These are phyloP conservation scores for Ensete glaucum DNA, from an alignment of 176 grass and related monocot genomes.

Conservation along the genomic window DNA sequence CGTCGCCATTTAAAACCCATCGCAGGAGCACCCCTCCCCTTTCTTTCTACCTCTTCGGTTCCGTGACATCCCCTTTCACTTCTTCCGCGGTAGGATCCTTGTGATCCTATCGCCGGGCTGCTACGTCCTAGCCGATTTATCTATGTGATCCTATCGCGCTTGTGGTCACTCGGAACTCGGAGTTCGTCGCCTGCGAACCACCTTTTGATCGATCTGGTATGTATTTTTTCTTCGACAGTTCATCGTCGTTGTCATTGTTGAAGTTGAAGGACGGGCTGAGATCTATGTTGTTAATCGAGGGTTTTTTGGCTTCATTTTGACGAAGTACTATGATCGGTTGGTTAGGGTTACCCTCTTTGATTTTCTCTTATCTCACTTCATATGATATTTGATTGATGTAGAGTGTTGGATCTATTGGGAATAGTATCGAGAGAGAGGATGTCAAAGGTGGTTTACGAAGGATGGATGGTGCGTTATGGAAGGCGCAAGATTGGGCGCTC, in stretches of 20 bases:
- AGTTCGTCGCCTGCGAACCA: too few relatives aligned
- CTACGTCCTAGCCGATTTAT: background rate
- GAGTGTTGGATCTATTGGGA: background rate
- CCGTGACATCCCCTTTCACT: too few relatives aligned
- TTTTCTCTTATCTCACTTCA: background rate
- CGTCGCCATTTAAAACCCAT: too few relatives aligned
- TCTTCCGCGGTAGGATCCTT: background rate
- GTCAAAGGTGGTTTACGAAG: constrained; percentile 71
- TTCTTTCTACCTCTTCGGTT: too few relatives aligned
- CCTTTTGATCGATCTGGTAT: background rate
- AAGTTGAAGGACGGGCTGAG: background rate
- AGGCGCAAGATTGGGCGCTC: constrained; percentile 82
- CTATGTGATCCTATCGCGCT: background rate
- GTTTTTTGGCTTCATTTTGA: background rate
- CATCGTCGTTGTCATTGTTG: background rate
- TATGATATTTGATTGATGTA: background rate
- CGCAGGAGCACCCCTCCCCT: too few relatives aligned
- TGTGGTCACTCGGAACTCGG: background rate
- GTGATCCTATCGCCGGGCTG: background rate
- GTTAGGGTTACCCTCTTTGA: background rate
- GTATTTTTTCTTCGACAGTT: background rate
- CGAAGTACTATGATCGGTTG: background rate
- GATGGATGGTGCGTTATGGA: constrained; percentile 93
- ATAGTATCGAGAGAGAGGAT: background rate
- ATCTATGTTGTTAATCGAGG: background rate